Evolutionary conservation across 2,329 filamentous ascomycete genomes (phyloP), one percentile per base, ranked within the genome.

Genomic region (Xylaria arbuscula): DNA sequence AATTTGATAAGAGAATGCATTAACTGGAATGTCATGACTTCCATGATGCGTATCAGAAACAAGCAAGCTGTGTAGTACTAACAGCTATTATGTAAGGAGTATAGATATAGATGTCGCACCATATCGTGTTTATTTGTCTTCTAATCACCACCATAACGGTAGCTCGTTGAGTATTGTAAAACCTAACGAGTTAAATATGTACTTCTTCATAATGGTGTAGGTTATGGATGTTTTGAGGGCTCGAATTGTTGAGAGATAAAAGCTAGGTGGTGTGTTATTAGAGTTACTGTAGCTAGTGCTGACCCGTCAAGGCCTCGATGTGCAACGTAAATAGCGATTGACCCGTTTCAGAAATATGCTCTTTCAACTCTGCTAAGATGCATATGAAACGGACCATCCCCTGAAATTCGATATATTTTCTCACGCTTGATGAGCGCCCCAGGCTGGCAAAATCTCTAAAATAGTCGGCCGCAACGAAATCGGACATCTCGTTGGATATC

Each of bases 401-500:
- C 10, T 28, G 62, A 15, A 55, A 34, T 19, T 11, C 8, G 9
- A 58, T 28, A 15, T 22, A 5, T 24, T 56, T 50, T 13, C 15
- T 38, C 11, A 47, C 54, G 4, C 13, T 53, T 6, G 55, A 40
- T 36, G 55, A 47, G 24, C 6, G n/a, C 3, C 47, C 45, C 8
- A 17, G 13, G 11, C 24, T 13, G n/a, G 45, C 4, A 47, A 59
- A 47, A 15, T 48, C 1, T 22, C 47, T 59, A 22, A 59, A 32
- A 19, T 65, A 54, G 55, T 65, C 62, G 11, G 7, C 24, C 7
- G 48, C 48, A 5, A 65, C 28, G 45, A 65, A 65, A 47, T 65
- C 55, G 11, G 62, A 36, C n/a, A 34, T 53, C 9, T 65, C 55
- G 24, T 53, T 54, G 24, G 11, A 32, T 13, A 34, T 36, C 1